phyloP scores from a whole-genome alignment of 2,329 filamentous ascomycete species.

The Pseudonectria foliicola region DNA sequence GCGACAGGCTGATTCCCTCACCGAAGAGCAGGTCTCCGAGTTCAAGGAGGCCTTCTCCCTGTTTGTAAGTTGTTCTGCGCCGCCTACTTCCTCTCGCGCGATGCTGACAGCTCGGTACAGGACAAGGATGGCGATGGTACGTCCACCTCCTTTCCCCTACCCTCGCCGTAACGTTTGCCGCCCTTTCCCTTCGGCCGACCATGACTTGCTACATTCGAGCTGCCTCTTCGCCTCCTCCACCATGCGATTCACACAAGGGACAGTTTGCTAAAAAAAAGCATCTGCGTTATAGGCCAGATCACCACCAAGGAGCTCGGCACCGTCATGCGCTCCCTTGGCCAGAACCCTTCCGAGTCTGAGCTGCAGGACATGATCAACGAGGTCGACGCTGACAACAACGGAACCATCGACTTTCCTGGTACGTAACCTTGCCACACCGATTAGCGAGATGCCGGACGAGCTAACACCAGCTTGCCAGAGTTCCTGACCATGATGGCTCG shows the following conservation, averaged over 20 bases:
- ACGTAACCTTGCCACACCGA: constrained; percentile 25
- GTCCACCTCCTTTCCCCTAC: constrained; percentile 33
- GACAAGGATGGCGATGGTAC: constrained; percentile 89
- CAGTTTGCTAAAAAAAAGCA: constrained; percentile 17
- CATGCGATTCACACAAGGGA: constrained; percentile 6
- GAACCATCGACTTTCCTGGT: constrained; percentile 89
- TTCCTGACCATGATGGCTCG: constrained; percentile 91
- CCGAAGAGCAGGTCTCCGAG: constrained; percentile 99
- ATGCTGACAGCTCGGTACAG: constrained; percentile 38
- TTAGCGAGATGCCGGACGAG: constrained; percentile 1
- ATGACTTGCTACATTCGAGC: constrained; percentile 9
- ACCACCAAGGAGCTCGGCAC: constrained; percentile 87
- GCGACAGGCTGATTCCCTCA: constrained; percentile 86
- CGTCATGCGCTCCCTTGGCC: constrained; percentile 83
- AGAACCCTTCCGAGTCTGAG: constrained; percentile 86
- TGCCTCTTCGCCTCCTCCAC: constrained; percentile 1
- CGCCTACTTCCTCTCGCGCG: constrained; percentile 1
- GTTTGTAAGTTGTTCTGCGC: constrained; percentile 64
- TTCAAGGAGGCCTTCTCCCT: constrained; percentile 99
- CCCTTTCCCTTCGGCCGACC: constrained; percentile 4
- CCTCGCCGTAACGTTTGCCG: too few species aligned
- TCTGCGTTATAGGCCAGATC: constrained; percentile 62
- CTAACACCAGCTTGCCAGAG: constrained; percentile 44
- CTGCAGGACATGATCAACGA: constrained; percentile 94
- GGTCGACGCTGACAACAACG: constrained; percentile 87